A percentile compares a stretch with the other conserved stretches of the same genome.
phyloP scores from a whole-genome alignment of 2,329 filamentous ascomycete species.

The Colletotrichum cordylinicola region DNA sequence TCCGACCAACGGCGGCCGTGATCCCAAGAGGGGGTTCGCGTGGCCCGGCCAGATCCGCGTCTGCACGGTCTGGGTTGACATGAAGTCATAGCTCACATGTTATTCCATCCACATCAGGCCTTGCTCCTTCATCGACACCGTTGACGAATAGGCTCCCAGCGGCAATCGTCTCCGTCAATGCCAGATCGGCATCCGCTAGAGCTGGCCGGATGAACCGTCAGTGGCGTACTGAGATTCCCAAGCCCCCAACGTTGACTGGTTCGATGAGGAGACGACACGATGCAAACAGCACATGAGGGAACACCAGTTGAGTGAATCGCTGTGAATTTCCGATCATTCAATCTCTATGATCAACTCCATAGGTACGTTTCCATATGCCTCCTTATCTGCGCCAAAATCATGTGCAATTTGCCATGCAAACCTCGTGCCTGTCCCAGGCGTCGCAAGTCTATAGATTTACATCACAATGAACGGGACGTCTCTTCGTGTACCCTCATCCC shows the following conservation, averaged over 20 bases:
- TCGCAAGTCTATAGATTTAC: neutral
- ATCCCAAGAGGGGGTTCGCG: neutral
- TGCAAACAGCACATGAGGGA: neutral
- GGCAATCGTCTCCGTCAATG: neutral
- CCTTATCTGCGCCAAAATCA: constrained; percentile 8
- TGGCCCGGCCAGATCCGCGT: neutral
- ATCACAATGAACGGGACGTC: neutral
- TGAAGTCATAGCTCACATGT: neutral
- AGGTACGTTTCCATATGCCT: neutral
- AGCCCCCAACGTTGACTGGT: neutral
- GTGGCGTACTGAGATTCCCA: neutral
- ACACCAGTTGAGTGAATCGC: neutral
- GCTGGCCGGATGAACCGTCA: neutral
- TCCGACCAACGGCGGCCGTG: neutral
- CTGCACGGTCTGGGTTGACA: neutral
- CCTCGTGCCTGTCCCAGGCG: neutral
- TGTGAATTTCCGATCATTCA: neutral
- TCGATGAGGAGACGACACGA: neutral
- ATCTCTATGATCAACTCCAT: constrained; percentile 3
- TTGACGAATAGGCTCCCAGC: neutral
- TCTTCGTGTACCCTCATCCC: neutral
- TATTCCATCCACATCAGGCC: neutral
- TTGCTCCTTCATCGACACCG: neutral
- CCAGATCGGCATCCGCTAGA: neutral
- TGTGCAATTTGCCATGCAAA: constrained; percentile 1